Conservation (phyloP, 371 early-diverging fungal species). For the Mucor racemosus region DNA sequence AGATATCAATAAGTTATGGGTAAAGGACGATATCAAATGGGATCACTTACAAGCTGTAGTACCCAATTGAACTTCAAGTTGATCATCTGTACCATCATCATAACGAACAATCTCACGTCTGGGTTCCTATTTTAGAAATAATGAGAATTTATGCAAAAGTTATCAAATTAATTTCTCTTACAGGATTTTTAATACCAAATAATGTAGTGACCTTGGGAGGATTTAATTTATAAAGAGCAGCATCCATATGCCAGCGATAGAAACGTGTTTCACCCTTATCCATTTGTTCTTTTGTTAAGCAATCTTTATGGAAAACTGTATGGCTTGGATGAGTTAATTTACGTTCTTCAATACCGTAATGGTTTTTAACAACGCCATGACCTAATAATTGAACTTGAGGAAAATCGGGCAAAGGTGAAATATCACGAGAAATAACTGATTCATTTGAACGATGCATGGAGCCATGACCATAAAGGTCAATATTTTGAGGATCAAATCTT, state of each 20-base stretch:
- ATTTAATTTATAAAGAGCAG: conserved; percentile 51
- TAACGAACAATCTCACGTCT: conserved; percentile 48
- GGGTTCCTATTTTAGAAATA: conserved; percentile 32
- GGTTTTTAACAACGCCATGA: conserved; percentile 44
- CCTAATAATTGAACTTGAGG: conserved; percentile 57
- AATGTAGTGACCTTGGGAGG: conserved; percentile 54
- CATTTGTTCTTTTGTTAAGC: conserved; percentile 44
- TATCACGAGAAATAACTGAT: conserved; percentile 51
- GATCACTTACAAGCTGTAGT: conserved; percentile 54
- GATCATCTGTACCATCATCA: conserved; percentile 48
- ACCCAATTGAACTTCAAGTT: conserved; percentile 52
- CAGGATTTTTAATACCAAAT: conserved; percentile 54
- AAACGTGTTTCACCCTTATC: conserved; percentile 50
- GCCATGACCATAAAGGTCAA: conserved; percentile 54
- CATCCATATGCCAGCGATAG: conserved; percentile 61
- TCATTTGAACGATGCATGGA: conserved; percentile 42
- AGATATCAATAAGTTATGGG: background rate
- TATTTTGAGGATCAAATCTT: conserved; percentile 49
- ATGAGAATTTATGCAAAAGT: background rate
- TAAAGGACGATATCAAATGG: background rate
- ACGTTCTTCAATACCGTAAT: conserved; percentile 50
- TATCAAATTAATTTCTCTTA: conserved; percentile 24
- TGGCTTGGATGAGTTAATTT: conserved; percentile 51
- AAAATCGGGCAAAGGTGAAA: conserved; percentile 46
- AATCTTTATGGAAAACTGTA: conserved; percentile 43